phyloP scores from a whole-genome alignment of 495 filamentous ascomycete species.

The Aspergillus hancockii region DNA sequence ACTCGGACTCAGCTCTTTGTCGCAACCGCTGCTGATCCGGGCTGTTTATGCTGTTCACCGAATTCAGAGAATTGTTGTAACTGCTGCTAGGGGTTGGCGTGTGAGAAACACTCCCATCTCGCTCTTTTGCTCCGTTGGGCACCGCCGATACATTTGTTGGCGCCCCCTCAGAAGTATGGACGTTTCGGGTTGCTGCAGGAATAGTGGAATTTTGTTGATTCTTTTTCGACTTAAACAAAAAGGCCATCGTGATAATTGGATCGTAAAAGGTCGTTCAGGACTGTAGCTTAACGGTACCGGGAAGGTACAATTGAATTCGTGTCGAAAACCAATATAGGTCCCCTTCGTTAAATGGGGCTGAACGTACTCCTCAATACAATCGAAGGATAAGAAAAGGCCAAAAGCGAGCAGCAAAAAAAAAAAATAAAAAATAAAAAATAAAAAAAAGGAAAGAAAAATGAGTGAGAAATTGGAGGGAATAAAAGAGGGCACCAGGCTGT shows the following conservation, averaged over 20 bases:
- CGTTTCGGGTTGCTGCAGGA: constrained; percentile 55
- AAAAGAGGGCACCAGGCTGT: constrained; percentile 19
- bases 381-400: neutral
- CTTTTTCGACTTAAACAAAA: constrained; percentile 66
- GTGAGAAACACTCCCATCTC: constrained; percentile 41
- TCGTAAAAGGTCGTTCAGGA: constrained; percentile 44
- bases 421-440: neutral
- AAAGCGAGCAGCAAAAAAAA: neutral
- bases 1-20: constrained; percentile 52
- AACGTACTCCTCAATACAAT: neutral
- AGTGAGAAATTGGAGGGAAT: constrained; percentile 4
- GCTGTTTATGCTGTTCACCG: constrained; percentile 49
- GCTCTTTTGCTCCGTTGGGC: constrained; percentile 43
- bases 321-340: constrained; percentile 5
- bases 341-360: constrained; percentile 4
- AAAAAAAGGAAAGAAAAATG: constrained; percentile 7
- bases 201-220: constrained; percentile 47
- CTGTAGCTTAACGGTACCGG: constrained; percentile 7
- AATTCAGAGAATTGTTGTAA: constrained; percentile 65
- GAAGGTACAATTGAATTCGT: constrained; percentile 3
- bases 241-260: constrained; percentile 53
- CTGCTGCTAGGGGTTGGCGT: constrained; percentile 64
- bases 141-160: constrained; percentile 28
- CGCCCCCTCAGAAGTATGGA: constrained; percentile 50
- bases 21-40: constrained; percentile 54